Evolutionary conservation across 805 yeast species (phyloP), one percentile per base, ranked within the genome.

Genomic region (Kodamaea sagamina): DNA sequence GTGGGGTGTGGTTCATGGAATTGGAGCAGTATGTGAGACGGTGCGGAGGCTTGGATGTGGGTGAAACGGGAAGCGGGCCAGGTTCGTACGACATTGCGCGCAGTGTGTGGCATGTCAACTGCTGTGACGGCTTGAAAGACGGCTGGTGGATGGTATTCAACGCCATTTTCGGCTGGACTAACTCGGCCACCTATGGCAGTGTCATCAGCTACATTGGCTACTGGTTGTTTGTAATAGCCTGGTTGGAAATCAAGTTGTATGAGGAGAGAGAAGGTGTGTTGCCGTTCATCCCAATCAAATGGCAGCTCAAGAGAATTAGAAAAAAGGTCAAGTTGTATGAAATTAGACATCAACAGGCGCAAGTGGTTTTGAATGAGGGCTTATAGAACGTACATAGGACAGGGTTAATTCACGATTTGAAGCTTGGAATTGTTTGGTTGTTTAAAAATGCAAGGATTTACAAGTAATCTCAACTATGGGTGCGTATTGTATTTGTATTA

Each of bases 121-220:
- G 76, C 50, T 71, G 75, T 46, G 67, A 69, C 46, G 76, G 76
- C 4, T 52, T 67, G 47, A 63, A 59, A 36, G 74, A 70, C 27
- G 75, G 70, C 37, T 67, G 72, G 62, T 71, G 76, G 76, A 71
- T 71, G 75, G 63, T 70, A 12, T 62, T 67, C 47, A 71, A 69
- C 39, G 75, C 76, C 27, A 56, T 71, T 27, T 59, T 71, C 34
- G 76, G 76, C 3, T 71, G 76, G 76, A 69, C 75, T 19, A 71
- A 71, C 47, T 58, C 71, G 12, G 76, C 76, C 12, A 71, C 76
- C 3, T 67, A 68, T 52, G 74, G 73, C 4, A 67, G 73, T 47
- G 73, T 71, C 7, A 50, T 54, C 6, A 50, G 63, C 31, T 71
- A 71, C 49, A 55, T 59, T 28, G 51, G 53, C 5, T 71, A 70